Base-by-base conservation (phyloP, 768 basidiomycete species). In the Psilocybe subaeruginosa region DNA sequence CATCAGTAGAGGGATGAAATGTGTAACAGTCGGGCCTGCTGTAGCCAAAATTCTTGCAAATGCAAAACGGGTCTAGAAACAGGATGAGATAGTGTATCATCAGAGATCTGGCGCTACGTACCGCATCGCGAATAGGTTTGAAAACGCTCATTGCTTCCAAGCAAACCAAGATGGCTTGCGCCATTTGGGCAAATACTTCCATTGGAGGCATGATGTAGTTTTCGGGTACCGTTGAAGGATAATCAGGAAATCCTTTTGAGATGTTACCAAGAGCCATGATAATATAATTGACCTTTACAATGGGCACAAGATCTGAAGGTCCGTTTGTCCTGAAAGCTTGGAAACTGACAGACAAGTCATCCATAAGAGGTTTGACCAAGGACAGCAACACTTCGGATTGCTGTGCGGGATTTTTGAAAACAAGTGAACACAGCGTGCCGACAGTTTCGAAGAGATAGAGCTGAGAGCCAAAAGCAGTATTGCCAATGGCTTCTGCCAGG, bases 201-300 rank as follows among this genome's bases (percentile, higher is more conserved):
- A 93, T 73, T 1, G 88, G 86, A 0, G 94, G 91, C 17, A 87
- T 77, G 8, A 86, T 81, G 66, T 89, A 90, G 33, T 85, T 86
- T 66, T 84, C 82, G 0, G 87, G 85, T 1, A 88, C 76, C 1
- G 86, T 82, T 14, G 83, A 85, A 46, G 93, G 91, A 69, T 91
- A 90, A 70, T 95, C 94, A 0, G 97, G 97, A 76, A 98, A 99
- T 11, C 97, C 97, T 76, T 97, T 97, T 37, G 95, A 92, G 58
- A 98, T 86, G 68, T 92, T 94, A 11, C 97, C 97, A 19, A 98
- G 80, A 2, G 97, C 95, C 88, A 97, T 91, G 72, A 98, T 90
- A 66, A 89, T 82, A 76, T 99, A 96, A 68, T 99, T 97, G 7
- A 95, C 86, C 69, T 87, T 88, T 57, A 98, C 80, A 67, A 97